These are phyloP conservation scores for Tolypocladium cylindrosporum DNA, from an alignment of 2,329 filamentous ascomycete genomes.

Conservation along the genomic window DNA sequence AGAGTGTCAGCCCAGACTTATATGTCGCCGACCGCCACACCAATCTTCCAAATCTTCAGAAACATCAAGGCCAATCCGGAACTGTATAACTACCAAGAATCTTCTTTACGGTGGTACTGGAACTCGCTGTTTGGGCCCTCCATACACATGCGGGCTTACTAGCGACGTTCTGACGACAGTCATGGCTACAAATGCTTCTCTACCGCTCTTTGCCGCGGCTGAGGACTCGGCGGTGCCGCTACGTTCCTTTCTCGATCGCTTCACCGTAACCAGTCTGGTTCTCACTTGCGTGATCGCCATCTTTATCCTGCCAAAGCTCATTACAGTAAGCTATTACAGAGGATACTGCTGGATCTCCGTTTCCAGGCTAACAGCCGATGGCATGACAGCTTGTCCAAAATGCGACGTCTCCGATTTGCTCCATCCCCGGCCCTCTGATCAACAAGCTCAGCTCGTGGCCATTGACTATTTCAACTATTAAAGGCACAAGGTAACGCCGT, in stretches of 20 bases:
- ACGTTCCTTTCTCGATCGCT: neutral
- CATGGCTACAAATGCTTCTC: neutral
- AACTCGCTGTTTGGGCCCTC: neutral
- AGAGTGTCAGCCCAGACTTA: neutral
- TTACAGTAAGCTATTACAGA: neutral
- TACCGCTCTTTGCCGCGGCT: neutral
- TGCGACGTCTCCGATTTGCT: neutral
- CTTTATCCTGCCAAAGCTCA: neutral
- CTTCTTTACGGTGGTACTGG: neutral
- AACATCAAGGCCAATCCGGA: no score
- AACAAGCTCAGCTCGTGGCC: conserved; percentile 1
- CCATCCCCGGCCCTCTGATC: neutral
- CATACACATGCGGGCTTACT: no score
- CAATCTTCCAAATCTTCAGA: no score
- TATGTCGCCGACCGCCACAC: neutral
- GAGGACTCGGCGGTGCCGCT: neutral
- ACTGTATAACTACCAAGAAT: no score
- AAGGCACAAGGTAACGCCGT: neutral
- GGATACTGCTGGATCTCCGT: neutral
- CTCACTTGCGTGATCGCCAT: neutral
- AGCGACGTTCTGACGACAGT: neutral
- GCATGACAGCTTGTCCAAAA: neutral
- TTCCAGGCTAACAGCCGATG: neutral
- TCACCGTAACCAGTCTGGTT: neutral
- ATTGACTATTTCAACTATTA: neutral